Evolutionary conservation across 805 yeast genomes (phyloP).

Genomic region (Yamadazyma akitaensis): DNA sequence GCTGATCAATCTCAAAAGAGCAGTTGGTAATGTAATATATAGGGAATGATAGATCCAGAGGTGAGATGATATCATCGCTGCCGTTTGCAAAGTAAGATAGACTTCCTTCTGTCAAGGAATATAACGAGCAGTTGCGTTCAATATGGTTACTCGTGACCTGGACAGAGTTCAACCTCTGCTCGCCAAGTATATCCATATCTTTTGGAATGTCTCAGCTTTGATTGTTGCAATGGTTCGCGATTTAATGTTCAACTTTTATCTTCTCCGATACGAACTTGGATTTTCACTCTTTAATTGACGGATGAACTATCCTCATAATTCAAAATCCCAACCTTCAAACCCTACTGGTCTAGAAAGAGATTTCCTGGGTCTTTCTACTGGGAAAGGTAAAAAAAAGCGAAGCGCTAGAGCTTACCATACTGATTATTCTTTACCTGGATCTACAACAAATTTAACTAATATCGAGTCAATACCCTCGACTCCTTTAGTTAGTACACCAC

Average conservation of each 20-base stretch:
- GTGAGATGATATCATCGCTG: background rate
- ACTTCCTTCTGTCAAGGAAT: conserved; percentile 33
- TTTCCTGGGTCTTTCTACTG: conserved; percentile 1
- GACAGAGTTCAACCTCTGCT: background rate
- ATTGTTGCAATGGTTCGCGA: background rate
- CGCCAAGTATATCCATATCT: background rate
- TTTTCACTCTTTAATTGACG: background rate
- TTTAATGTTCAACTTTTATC: background rate
- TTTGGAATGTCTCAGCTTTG: background rate
- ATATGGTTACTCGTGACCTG: background rate
- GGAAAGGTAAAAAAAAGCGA: conserved; percentile 21
- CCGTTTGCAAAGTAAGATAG: conserved; percentile 14
- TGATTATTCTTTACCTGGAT: conserved; percentile 15
- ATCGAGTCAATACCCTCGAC: background rate
- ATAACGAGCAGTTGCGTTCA: conserved; percentile 29
- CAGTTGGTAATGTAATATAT: conserved; percentile 50
- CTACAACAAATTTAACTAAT: background rate
- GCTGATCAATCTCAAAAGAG: conserved; percentile 13
- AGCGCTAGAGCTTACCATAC: conserved; percentile 30
- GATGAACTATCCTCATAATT: background rate
- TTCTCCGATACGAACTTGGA: background rate
- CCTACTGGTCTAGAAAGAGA: background rate
- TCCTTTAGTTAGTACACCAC: conserved; percentile 6
- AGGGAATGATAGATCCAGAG: conserved; percentile 22
- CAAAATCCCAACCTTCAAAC: background rate